Conservation (phyloP, 352 stramenopile genomes). For the Globisporangium paroecandrum region DNA sequence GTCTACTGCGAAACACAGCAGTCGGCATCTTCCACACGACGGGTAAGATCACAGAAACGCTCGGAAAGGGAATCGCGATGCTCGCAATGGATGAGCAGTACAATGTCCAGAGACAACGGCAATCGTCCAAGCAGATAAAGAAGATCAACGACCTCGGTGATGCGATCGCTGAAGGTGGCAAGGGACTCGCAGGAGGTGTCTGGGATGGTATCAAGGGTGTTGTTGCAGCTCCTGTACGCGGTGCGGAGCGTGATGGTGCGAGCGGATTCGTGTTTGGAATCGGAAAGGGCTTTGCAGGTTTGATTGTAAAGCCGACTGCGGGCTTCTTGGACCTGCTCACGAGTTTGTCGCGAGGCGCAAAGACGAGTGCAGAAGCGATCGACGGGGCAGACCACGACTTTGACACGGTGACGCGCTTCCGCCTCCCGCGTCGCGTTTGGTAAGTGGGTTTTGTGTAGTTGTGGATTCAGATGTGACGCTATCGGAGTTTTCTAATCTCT, state of each 20-base stretch:
- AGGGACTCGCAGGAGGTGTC: conserved; percentile 71
- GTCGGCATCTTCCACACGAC: conserved; percentile 90
- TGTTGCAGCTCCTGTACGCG: conserved; percentile 67
- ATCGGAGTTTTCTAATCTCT: not conserved
- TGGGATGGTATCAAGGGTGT: conserved; percentile 85
- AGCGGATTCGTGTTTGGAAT: conserved; percentile 83
- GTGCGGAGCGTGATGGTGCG: conserved; percentile 71
- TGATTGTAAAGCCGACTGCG: conserved; percentile 82
- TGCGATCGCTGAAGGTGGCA: conserved; percentile 78
- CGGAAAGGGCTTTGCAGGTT: conserved; percentile 73
- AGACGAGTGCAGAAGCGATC: conserved; percentile 78
- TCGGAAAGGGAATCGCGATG: conserved; percentile 83
- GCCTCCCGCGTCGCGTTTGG: conserved; percentile 72
- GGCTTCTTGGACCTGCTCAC: conserved; percentile 82
- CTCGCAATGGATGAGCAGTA: conserved; percentile 88
- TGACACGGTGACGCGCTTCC: conserved; percentile 54
- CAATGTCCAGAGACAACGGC: conserved; percentile 75
- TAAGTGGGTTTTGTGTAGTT: conserved; percentile 23
- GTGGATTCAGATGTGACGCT: not conserved
- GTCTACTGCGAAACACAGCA: conserved; percentile 79
- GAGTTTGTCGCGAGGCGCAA: conserved; percentile 73
- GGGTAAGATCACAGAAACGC: conserved; percentile 85
- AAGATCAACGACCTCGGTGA: conserved; percentile 77
- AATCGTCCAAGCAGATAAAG: conserved; percentile 70
- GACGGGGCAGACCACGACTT: conserved; percentile 54